phyloP scores from a whole-genome alignment of 257 asterid species.

The Gentiana straminea region DNA sequence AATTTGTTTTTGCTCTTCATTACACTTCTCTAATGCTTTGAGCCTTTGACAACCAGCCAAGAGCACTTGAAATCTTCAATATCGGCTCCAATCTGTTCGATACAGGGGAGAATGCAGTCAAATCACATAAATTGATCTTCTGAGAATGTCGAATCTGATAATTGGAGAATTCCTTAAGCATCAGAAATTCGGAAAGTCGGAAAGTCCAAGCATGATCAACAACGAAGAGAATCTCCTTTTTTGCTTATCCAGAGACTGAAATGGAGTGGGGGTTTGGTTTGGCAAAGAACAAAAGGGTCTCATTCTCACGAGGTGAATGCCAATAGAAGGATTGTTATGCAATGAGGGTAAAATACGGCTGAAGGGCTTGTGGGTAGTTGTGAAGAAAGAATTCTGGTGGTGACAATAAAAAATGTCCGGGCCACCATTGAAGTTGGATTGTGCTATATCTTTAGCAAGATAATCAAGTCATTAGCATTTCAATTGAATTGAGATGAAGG shows the following conservation, averaged over 20 bases:
- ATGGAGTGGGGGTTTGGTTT: slow-evolving; percentile 18
- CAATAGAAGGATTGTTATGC: slow-evolving; percentile 2
- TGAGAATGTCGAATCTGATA: too few relatives aligned
- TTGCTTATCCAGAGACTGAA: slow-evolving; percentile 35
- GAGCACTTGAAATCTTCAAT: slow-evolving; percentile 95
- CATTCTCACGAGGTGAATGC: slow-evolving; percentile 15
- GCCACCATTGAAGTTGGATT: slow-evolving; percentile 50
- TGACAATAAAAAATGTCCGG: slow-evolving; percentile 49
- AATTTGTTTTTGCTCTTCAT: slow-evolving; percentile 65
- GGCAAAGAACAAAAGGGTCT: slow-evolving; percentile 33
- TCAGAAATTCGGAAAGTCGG: too few relatives aligned
- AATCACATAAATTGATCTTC: not conserved
- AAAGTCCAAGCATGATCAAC: too few relatives aligned
- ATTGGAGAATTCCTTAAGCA: too few relatives aligned
- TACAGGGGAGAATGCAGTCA: slow-evolving; percentile 7
- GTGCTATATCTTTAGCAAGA: slow-evolving; percentile 6
- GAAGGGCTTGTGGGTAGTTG: slow-evolving; percentile 18
- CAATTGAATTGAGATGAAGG: not conserved
- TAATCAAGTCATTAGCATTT: slow-evolving; percentile 24
- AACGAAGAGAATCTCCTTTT: slow-evolving; percentile 30
- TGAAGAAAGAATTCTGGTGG: slow-evolving; percentile 25
- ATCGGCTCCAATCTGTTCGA: slow-evolving; percentile 79
- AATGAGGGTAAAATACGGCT: slow-evolving; percentile 15
- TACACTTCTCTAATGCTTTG: slow-evolving; percentile 81
- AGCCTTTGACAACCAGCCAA: slow-evolving; percentile 92